These are phyloP conservation scores for Metschnikowia rubicola DNA, from an alignment of 805 yeast genomes.

Conservation along the genomic window DNA sequence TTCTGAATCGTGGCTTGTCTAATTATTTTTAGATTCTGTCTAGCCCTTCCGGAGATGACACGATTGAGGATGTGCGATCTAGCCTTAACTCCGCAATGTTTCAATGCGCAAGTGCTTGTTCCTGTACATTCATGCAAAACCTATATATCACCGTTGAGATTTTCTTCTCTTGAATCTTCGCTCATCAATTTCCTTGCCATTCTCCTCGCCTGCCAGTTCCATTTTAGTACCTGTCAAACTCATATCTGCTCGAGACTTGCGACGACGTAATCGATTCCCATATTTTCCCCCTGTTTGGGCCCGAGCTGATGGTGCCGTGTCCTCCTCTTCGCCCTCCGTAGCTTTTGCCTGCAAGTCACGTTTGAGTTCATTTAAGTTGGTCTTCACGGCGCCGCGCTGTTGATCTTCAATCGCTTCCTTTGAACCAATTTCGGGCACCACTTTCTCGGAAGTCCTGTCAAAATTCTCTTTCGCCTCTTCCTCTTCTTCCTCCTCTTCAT, in stretches of 20 bases:
- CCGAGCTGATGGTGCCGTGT: background rate
- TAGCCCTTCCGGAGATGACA: background rate
- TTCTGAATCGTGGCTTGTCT: background rate
- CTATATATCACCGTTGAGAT: constrained; percentile 5
- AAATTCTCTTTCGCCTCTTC: background rate
- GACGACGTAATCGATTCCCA: constrained; percentile 18
- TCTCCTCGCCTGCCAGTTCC: background rate
- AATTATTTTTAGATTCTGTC: background rate
- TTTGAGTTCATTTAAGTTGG: background rate
- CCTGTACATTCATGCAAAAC: background rate
- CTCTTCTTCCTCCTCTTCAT: constrained; percentile 28
- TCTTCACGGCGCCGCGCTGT: background rate
- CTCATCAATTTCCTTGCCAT: constrained; percentile 2
- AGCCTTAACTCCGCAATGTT: background rate
- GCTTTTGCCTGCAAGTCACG: background rate
- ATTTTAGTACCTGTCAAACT: background rate
- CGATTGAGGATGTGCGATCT: background rate
- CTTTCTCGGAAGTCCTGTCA: background rate
- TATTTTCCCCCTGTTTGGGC: constrained; percentile 17
- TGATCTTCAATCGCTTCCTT: background rate
- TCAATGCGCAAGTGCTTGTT: background rate
- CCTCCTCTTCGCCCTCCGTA: background rate
- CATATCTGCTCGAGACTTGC: constrained; percentile 14
- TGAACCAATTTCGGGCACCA: background rate
- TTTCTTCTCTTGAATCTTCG: constrained; percentile 5